phyloP scores from a whole-genome alignment of 2,329 filamentous ascomycete genomes.

The Pyricularia sp. region DNA sequence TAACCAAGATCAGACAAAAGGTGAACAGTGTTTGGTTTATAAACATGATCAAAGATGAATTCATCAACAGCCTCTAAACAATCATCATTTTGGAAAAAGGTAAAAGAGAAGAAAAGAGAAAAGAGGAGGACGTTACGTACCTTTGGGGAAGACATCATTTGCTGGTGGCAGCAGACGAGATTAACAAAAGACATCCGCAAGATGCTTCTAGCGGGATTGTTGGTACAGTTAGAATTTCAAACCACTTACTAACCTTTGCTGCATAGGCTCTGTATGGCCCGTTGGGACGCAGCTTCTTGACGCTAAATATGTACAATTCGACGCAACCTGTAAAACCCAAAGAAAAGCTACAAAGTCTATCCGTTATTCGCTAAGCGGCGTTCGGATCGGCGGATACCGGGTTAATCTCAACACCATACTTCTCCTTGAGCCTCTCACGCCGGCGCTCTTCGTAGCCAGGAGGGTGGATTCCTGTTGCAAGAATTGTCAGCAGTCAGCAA shows the following conservation, averaged over 20 bases:
- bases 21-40: slow-evolving; percentile 8
- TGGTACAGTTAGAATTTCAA: slow-evolving; percentile 2
- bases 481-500: not conserved
- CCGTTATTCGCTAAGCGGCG: slow-evolving; percentile 1
- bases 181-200: not conserved
- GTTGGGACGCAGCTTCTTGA: not conserved
- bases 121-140: slow-evolving; percentile 1
- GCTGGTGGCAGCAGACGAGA: not conserved
- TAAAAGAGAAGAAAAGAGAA: not conserved
- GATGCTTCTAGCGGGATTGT: not conserved
- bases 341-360: not conserved
- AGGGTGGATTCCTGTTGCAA: slow-evolving; percentile 54
- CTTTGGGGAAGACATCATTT: not conserved
- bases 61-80: slow-evolving; percentile 12
- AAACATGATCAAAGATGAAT: slow-evolving; percentile 8
- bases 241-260: not conserved
- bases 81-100: slow-evolving; percentile 7
- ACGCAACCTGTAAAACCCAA: not conserved
- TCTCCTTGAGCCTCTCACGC: slow-evolving; percentile 67
- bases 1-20: slow-evolving; percentile 5
- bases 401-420: slow-evolving; percentile 76
- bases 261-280: not conserved
- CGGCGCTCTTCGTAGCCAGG: slow-evolving; percentile 78
- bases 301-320: slow-evolving; percentile 5
- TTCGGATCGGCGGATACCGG: slow-evolving; percentile 40